Base-by-base conservation (phyloP, 768 basidiomycete species). In the Rhizopogon sp. region DNA sequence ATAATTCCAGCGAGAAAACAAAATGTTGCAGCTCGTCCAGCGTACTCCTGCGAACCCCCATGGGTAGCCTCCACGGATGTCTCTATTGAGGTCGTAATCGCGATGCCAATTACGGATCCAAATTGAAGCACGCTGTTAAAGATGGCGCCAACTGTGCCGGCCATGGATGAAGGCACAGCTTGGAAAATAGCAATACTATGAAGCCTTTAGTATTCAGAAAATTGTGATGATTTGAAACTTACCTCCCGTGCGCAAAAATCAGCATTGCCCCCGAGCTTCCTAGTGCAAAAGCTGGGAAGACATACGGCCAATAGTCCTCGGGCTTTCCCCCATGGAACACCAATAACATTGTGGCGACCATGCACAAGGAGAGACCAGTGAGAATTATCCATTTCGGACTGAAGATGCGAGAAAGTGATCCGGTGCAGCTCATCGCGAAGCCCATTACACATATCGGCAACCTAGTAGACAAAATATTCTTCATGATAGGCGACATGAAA, bases 61-160 rank as follows among this genome's bases (percentile, higher is more conserved):
- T 70, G 61, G 8, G 52, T 56, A 39, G 55, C 54, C 60, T 78
- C 70, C 31, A 81, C 67, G 40, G 75, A 76, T 2, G 73, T 70
- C 67, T 79, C 65, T 58, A 83, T 80, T n/a, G 79, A 75, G 35
- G 64, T 74, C 22, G 81, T 71, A 28, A 73, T 72, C 16, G 82
- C 77, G 31, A 79, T 65, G n/a, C 79, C 80, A 14, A 79, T 68
- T 6, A 80, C 82, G 6, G 73, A 74, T 35, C 80, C 80, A 55
- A 80, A 67, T 62, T 83, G 78, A 1, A 82, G 72, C 10, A 78
- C 77, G 31, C 75, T 73, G 56, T 79, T 80, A 69, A 80, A 80
- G 39, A 83, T 76, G 9, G 82, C 82, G n/a, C 79, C 79, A 13
- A 81, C 74, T 5, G 76, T 78, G 39, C 82, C 82, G 3, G 79